phyloP scores from a whole-genome alignment of 768 basidiomycete species.

The Rhizopogon vinicolor region DNA sequence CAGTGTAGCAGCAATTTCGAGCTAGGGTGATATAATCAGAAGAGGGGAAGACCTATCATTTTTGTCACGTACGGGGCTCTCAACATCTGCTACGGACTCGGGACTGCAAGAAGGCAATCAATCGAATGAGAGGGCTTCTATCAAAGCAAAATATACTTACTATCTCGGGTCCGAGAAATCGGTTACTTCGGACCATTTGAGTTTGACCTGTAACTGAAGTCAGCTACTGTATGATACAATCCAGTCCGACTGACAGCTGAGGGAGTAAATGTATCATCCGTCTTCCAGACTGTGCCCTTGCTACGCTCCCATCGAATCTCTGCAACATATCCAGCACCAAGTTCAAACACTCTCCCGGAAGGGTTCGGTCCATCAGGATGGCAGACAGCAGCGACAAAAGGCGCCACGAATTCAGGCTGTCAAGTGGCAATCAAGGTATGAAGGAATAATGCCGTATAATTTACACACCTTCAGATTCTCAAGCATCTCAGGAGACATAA shows the following conservation, averaged over 20 bases:
- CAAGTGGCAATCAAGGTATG: constrained; percentile 1
- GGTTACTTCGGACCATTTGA: constrained; percentile 75
- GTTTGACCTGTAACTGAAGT: constrained; percentile 55
- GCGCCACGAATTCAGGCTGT: constrained; percentile 85
- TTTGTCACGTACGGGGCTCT: constrained; percentile 42
- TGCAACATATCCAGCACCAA: constrained; percentile 89
- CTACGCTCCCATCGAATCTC: constrained; percentile 94
- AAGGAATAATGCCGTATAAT: not conserved
- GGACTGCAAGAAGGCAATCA: constrained; percentile 46
- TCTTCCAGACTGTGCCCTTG: constrained; percentile 83
- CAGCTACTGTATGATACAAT: not conserved
- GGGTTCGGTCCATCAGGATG: constrained; percentile 82
- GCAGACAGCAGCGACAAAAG: constrained; percentile 83
- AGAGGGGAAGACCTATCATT: not conserved
- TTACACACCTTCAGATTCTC: constrained; percentile 66
- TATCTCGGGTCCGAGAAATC: constrained; percentile 72
- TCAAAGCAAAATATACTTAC: constrained; percentile 36
- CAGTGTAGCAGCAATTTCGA: constrained; percentile 59
- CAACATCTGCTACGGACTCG: constrained; percentile 54
- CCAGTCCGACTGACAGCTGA: constrained; percentile 61
- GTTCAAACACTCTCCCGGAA: constrained; percentile 82
- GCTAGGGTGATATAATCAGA: constrained; percentile 29
- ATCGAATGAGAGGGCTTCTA: not conserved
- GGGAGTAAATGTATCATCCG: constrained; percentile 87
- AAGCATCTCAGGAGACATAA: constrained; percentile 93